These are phyloP conservation scores for Hymenoscyphus albidus DNA, from an alignment of 2,329 filamentous ascomycete species.

Conservation along the genomic window DNA sequence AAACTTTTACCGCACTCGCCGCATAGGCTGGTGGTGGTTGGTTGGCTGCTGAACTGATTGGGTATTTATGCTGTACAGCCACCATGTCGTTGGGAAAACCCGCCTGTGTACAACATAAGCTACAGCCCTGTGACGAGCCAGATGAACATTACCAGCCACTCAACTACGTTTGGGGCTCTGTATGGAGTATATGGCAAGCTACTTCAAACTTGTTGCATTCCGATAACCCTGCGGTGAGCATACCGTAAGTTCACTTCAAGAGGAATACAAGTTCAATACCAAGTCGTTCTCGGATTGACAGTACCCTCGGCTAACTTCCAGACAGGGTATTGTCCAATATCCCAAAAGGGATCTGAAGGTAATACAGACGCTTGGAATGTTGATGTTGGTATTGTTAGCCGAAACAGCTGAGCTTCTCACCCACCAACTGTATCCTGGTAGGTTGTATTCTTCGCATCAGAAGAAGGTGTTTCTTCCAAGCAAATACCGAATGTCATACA, in stretches of 20 bases:
- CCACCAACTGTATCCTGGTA: background rate
- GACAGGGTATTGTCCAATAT: background rate
- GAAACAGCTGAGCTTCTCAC: background rate
- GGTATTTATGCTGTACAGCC: background rate
- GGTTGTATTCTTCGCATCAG: background rate
- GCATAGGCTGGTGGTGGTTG: background rate
- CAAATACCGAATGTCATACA: background rate
- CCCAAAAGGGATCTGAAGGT: background rate
- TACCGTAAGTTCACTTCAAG: background rate
- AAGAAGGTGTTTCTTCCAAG: background rate
- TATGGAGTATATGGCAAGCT: background rate
- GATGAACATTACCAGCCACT: background rate
- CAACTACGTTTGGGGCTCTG: background rate
- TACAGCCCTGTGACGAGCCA: conserved; percentile 1
- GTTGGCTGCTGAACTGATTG: background rate
- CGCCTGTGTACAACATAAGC: conserved; percentile 1
- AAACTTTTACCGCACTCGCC: conserved; percentile 5
- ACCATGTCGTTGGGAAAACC: conserved; percentile 8
- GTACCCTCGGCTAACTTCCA: background rate
- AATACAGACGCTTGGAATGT: background rate
- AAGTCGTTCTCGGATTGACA: background rate
- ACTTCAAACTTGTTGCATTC: conserved; percentile 5
- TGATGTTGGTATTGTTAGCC: background rate
- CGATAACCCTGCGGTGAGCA: conserved; percentile 5
- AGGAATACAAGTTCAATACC: background rate